Conservation (phyloP, 306 rosid genomes). For the Citrullus mucosospermus region DNA sequence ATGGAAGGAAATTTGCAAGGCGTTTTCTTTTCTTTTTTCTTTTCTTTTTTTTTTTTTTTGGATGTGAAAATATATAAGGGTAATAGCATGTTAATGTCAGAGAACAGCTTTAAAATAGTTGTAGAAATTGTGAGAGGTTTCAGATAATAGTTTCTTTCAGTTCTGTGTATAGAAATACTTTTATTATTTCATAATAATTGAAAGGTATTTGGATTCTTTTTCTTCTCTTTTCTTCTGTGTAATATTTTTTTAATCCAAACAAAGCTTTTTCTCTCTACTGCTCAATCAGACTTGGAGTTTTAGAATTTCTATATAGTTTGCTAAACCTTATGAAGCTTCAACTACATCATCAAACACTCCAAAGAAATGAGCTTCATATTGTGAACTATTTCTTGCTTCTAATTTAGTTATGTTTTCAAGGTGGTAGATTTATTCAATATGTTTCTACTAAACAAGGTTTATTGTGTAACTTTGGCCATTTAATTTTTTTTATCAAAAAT, state of each 20-base stretch:
- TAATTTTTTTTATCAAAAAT: no score
- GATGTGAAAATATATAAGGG: conserved; percentile 9
- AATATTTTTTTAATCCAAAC: background rate
- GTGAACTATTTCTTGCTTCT: no score
- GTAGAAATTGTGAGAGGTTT: conserved; percentile 8
- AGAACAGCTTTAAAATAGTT: background rate
- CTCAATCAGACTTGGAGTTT: background rate
- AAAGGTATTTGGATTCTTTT: conserved; percentile 7
- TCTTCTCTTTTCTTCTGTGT: background rate
- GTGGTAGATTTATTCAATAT: no score
- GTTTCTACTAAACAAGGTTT: no score
- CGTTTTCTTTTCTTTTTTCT: background rate
- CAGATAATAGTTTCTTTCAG: background rate
- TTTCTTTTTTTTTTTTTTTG: background rate
- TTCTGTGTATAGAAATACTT: conserved; percentile 14
- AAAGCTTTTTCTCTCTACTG: background rate
- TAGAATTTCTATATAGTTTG: background rate
- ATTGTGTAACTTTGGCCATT: no score
- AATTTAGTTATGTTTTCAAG: no score
- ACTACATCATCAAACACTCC: no score
- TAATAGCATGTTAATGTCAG: conserved; percentile 3
- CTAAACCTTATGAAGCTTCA: background rate
- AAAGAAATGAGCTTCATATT: no score
- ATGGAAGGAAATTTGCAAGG: background rate
- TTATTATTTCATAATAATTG: conserved; percentile 11